Conservation (phyloP, 805 yeast genomes). For the Wickerhamomyces hampshirensis region DNA sequence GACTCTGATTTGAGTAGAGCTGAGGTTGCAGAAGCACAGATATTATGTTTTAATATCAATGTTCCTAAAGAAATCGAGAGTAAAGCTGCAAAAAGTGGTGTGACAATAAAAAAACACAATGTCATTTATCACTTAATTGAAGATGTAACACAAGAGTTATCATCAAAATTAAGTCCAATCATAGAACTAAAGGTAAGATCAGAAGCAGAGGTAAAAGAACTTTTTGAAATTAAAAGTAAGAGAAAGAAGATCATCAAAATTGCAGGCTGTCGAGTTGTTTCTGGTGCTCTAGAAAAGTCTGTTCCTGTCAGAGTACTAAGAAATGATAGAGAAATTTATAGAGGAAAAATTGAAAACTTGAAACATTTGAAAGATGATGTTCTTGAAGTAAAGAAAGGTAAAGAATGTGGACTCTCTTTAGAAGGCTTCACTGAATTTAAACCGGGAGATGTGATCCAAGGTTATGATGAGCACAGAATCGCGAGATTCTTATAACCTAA, state of each 20-base stretch:
- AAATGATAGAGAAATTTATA: constrained; percentile 38
- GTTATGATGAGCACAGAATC: constrained; percentile 59
- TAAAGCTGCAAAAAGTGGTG: constrained; percentile 52
- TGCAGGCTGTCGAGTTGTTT: constrained; percentile 83
- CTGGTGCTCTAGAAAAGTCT: constrained; percentile 63
- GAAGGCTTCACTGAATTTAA: constrained; percentile 62
- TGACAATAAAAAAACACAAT: constrained; percentile 59
- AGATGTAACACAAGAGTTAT: constrained; percentile 64
- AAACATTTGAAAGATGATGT: constrained; percentile 82
- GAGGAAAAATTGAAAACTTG: constrained; percentile 67
- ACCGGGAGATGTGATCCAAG: constrained; percentile 72
- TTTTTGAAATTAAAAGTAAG: constrained; percentile 64
- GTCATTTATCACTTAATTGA: constrained; percentile 88
- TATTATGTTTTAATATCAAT: constrained; percentile 74
- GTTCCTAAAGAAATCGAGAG: constrained; percentile 54
- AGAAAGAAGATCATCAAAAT: constrained; percentile 50
- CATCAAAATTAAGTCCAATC: constrained; percentile 56
- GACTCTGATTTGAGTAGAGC: constrained; percentile 68
- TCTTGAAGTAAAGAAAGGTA: constrained; percentile 71
- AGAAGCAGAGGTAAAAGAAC: constrained; percentile 62
- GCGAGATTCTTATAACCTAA: constrained; percentile 39
- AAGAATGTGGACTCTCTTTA: constrained; percentile 85
- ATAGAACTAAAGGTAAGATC: constrained; percentile 63
- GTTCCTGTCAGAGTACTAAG: constrained; percentile 55
- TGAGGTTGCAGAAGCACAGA: constrained; percentile 61